phyloP scores from a whole-genome alignment of 2,329 filamentous ascomycete species.

The Metarhizium album region DNA sequence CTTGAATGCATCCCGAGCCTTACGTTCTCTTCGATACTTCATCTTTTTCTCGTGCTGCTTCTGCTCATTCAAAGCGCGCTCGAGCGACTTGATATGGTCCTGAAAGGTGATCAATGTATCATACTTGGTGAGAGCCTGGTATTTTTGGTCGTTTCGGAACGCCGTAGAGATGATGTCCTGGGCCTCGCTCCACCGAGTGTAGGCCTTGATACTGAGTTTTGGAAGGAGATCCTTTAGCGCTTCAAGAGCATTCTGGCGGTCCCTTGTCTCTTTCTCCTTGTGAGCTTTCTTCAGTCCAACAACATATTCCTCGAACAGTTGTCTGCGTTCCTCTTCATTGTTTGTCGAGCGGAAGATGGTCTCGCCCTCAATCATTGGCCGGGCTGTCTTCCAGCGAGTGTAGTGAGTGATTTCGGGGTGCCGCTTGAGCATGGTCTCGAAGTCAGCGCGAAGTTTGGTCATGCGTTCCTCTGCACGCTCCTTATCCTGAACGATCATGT shows the following conservation, averaged over 20 bases:
- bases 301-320: conserved; percentile 91
- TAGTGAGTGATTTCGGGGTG: conserved; percentile 97
- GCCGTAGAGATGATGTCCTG: conserved; percentile 69
- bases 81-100: conserved; percentile 85
- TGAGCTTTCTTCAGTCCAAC: conserved; percentile 72
- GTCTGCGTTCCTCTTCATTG: conserved; percentile 75
- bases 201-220: conserved; percentile 75
- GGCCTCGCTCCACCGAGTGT: conserved; percentile 89
- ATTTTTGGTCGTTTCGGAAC: conserved; percentile 75
- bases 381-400: conserved; percentile 92
- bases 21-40: conserved; percentile 72
- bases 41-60: conserved; percentile 78
- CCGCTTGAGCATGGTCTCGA: conserved; percentile 88
- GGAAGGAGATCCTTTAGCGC: conserved; percentile 70
- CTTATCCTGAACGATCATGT: conserved; percentile 85
- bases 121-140: conserved; percentile 73
- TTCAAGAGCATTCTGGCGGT: conserved; percentile 73
- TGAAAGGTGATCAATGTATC: conserved; percentile 91
- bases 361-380: conserved; percentile 88
- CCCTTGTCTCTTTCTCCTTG: conserved; percentile 59
- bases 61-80: conserved; percentile 82
- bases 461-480: conserved; percentile 88
- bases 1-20: conserved; percentile 73
- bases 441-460: conserved; percentile 84
- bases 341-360: conserved; percentile 89